These are phyloP conservation scores for Nidularia sp. DNA, from an alignment of 768 basidiomycete species.

Conservation along the genomic window DNA sequence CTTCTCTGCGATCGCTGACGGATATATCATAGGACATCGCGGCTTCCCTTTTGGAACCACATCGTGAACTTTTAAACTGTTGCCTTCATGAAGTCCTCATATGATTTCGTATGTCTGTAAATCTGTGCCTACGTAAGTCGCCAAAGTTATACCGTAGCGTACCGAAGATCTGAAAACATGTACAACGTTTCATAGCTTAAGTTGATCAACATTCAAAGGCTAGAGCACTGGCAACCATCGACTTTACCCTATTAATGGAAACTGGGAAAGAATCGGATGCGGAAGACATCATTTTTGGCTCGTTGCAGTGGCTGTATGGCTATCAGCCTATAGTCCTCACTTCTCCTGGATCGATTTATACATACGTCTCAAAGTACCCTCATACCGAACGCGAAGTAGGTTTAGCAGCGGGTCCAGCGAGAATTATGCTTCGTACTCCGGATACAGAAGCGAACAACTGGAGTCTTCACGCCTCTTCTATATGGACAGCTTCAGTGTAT, in stretches of 20 bases:
- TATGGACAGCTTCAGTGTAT: constrained; percentile 69
- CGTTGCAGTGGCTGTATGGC: constrained; percentile 60
- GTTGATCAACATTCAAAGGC: too few species aligned
- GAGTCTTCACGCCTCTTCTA: constrained; percentile 72
- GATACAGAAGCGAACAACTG: constrained; percentile 69
- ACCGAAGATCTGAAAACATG: too few species aligned
- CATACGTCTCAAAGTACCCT: constrained; percentile 27
- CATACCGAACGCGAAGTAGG: constrained; percentile 8
- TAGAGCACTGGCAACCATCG: background rate
- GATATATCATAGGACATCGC: too few species aligned
- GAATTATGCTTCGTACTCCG: constrained; percentile 50
- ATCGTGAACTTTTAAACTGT: too few species aligned
- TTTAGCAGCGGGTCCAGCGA: constrained; percentile 6
- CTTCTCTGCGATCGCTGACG: too few species aligned
- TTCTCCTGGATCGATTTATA: constrained; percentile 49
- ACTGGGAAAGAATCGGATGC: constrained; percentile 32
- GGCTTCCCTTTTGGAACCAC: too few species aligned
- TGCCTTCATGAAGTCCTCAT: too few species aligned
- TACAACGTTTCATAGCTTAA: too few species aligned
- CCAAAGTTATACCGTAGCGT: too few species aligned
- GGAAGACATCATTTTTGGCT: constrained; percentile 67
- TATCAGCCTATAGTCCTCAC: constrained; percentile 58
- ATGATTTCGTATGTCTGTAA: too few species aligned
- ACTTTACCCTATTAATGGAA: too few species aligned
- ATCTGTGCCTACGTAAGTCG: too few species aligned